These are phyloP conservation scores for Ophiocordyceps camponoti-saundersi DNA, from an alignment of 2,329 filamentous ascomycete species.

Conservation along the genomic window DNA sequence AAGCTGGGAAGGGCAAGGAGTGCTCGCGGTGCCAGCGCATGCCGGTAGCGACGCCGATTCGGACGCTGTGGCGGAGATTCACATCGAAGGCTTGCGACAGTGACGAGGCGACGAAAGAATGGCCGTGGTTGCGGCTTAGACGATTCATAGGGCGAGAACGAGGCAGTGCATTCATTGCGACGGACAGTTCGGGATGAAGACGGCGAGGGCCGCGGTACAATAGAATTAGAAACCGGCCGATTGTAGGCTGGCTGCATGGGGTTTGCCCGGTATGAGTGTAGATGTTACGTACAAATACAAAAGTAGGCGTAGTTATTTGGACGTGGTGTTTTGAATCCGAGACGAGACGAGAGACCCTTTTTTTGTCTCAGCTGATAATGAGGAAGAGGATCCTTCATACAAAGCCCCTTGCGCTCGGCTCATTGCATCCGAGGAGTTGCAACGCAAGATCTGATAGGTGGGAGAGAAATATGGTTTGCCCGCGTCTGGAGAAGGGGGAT, in stretches of 20 bases:
- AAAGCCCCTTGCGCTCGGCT: neutral
- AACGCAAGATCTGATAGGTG: neutral
- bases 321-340: neutral
- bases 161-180: neutral
- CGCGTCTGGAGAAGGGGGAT: neutral
- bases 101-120: slow-evolving; percentile 2
- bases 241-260: slow-evolving; percentile 1
- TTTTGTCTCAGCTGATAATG: no score
- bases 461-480: neutral
- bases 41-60: slow-evolving; percentile 19
- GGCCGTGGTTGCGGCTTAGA: neutral
- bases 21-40: slow-evolving; percentile 22
- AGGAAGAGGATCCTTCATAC: neutral
- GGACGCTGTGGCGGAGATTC: slow-evolving; percentile 32
- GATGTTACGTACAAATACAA: neutral
- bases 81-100: slow-evolving; percentile 21
- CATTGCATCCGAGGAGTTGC: neutral
- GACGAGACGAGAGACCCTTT: neutral
- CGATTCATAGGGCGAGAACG: neutral
- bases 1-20: slow-evolving; percentile 16
- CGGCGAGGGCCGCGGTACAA: neutral
- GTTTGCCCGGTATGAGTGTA: slow-evolving; percentile 1
- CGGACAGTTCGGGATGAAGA: neutral
- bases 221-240: neutral
- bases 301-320: neutral